These are phyloP conservation scores for Sicyos edulis DNA, from an alignment of 306 rosid species.

Conservation along the genomic window DNA sequence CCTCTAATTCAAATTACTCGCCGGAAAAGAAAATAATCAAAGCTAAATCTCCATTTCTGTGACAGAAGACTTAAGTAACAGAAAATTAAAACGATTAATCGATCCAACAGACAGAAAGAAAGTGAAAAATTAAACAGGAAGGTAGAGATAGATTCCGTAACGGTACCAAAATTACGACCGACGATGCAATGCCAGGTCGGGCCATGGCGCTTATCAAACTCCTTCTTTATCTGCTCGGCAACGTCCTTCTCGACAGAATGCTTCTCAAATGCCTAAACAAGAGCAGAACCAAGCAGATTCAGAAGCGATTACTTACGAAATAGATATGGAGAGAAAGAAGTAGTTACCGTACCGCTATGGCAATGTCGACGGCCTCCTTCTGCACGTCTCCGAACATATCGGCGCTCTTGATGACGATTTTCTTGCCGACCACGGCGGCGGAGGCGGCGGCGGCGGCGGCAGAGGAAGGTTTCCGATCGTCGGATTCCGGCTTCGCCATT, in stretches of 20 bases:
- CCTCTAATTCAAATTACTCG: neutral
- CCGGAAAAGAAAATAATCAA: neutral
- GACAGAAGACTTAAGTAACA: neutral
- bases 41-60: neutral
- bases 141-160: neutral
- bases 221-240: conserved; percentile 87
- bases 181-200: conserved; percentile 99
- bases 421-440: conserved; percentile 39
- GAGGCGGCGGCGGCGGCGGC: conserved; percentile 30
- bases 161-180: conserved; percentile 86
- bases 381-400: conserved; percentile 80
- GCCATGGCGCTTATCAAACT: conserved; percentile 77
- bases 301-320: neutral
- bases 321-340: neutral
- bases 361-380: conserved; percentile 26
- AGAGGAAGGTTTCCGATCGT: conserved; percentile 62
- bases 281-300: neutral
- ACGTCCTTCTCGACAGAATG: conserved; percentile 82
- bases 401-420: conserved; percentile 82
- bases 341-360: conserved; percentile 66
- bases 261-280: conserved; percentile 78
- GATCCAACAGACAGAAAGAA: neutral
- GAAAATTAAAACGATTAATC: neutral
- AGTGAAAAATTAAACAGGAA: neutral
- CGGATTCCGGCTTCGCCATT: conserved; percentile 42